Percentiles rank a stretch among this genome's conserved stretches.
Conservation (phyloP, 495 filamentous ascomycete species). For the Penicillium samsonianum region DNA sequence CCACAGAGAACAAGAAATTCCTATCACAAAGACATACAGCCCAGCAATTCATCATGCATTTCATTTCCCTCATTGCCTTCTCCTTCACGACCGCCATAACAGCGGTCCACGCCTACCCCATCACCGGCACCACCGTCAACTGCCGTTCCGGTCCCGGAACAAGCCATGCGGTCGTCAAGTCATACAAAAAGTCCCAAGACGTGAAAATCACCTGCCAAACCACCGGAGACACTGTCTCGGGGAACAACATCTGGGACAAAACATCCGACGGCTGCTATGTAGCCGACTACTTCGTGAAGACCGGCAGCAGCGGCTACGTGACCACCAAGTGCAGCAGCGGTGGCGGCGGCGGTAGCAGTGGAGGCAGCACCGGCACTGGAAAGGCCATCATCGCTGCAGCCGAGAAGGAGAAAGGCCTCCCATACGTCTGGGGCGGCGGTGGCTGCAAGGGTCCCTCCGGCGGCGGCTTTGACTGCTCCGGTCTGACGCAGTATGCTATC, state of each 20-base stretch:
- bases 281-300: conserved; percentile 24
- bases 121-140: conserved; percentile 15
- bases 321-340: conserved; percentile 13
- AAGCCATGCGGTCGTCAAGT: conserved; percentile 13
- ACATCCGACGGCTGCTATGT: conserved; percentile 24
- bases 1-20: background rate
- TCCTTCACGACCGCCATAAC: conserved; percentile 9
- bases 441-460: conserved; percentile 15
- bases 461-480: conserved; percentile 24
- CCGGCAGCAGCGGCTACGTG: conserved; percentile 18
- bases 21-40: background rate
- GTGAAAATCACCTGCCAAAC: conserved; percentile 19
- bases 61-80: conserved; percentile 12
- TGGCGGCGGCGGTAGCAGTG: conserved; percentile 1
- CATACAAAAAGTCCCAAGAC: conserved; percentile 17
- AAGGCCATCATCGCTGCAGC: conserved; percentile 17
- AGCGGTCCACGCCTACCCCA: conserved; percentile 19
- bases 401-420: conserved; percentile 22
- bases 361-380: conserved; percentile 10
- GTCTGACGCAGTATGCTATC: conserved; percentile 22
- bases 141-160: conserved; percentile 24
- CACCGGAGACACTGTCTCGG: conserved; percentile 12
- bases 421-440: conserved; percentile 23
- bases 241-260: conserved; percentile 24
- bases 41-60: conserved; percentile 7